These are phyloP conservation scores for Simplicillium sp. DNA, from an alignment of 2,329 filamentous ascomycete genomes.

Conservation along the genomic window DNA sequence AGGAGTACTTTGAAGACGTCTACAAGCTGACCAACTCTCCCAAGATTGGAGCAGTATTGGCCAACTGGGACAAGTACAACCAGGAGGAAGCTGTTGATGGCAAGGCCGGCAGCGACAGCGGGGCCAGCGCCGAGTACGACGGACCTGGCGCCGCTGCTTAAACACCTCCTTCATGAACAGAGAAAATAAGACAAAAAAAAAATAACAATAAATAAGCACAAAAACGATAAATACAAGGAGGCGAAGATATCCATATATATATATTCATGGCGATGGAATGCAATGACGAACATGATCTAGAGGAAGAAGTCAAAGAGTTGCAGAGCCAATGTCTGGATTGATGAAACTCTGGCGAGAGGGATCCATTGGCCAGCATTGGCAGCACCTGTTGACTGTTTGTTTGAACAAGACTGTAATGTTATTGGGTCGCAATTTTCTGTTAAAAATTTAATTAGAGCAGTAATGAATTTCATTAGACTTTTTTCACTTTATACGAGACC, in stretches of 20 bases:
- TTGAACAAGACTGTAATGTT: too few species aligned
- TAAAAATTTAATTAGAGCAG: too few species aligned
- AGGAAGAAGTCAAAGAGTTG: constrained; percentile 6
- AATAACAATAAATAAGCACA: too few species aligned
- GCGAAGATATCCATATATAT: too few species aligned
- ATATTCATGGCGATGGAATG: too few species aligned
- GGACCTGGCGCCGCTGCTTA: constrained; percentile 31
- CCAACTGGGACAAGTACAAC: constrained; percentile 72
- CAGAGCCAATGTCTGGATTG: constrained; percentile 4
- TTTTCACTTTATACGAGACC: too few species aligned
- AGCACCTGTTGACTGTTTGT: too few species aligned
- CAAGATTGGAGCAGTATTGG: constrained; percentile 69
- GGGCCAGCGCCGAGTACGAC: constrained; percentile 29
- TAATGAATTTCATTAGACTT: too few species aligned
- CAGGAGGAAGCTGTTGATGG: constrained; percentile 36
- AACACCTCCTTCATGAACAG: constrained; percentile 4
- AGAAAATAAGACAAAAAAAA: too few species aligned
- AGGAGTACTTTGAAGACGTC: constrained; percentile 99
- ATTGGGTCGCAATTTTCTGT: too few species aligned
- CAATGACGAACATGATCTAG: constrained; percentile 3
- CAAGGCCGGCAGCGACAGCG: constrained; percentile 26
- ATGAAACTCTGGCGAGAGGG: too few species aligned
- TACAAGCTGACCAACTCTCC: constrained; percentile 83
- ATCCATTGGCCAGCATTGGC: background rate
- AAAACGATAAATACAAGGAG: constrained; percentile 10